Percentiles rank a stretch among this genome's conserved stretches.
Evolutionary conservation across 768 basidiomycete species (phyloP).

Genomic region (Leccinum rimulosum): DNA sequence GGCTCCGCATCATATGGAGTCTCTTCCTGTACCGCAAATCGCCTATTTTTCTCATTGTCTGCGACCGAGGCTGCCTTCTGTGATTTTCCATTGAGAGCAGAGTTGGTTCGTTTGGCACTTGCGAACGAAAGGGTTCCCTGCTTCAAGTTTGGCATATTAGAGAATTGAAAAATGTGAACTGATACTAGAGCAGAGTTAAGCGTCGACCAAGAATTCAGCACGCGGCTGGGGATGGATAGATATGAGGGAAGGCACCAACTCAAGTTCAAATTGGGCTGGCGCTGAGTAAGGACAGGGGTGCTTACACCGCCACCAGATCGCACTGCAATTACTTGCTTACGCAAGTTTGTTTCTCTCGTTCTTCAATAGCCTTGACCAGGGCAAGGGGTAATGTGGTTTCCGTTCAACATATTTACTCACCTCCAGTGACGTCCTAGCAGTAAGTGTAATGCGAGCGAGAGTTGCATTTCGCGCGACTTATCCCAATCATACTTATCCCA

Average conservation of each 20-base stretch:
- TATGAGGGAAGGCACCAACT: neutral
- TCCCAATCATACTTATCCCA: too few relatives aligned
- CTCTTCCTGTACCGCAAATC: neutral
- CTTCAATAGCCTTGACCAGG: too few relatives aligned
- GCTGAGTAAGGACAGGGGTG: conserved; percentile 20
- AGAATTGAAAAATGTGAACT: neutral
- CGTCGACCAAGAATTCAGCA: neutral
- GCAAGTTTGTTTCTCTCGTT: too few relatives aligned
- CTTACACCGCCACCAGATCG: conserved; percentile 1
- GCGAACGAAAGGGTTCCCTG: conserved; percentile 48
- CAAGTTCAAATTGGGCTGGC: neutral
- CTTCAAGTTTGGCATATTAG: conserved; percentile 30
- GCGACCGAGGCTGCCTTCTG: conserved; percentile 9
- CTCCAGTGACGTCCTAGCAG: too few relatives aligned
- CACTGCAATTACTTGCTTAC: too few relatives aligned
- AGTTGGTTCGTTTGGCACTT: conserved; percentile 44
- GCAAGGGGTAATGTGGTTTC: too few relatives aligned
- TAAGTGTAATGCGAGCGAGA: too few relatives aligned
- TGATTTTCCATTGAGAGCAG: conserved; percentile 18
- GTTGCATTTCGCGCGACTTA: too few relatives aligned
- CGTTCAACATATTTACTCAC: too few relatives aligned
- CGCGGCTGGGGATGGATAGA: neutral
- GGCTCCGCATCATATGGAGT: neutral
- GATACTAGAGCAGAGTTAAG: neutral
- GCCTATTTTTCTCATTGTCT: conserved; percentile 12